These are phyloP conservation scores for Vitis hybrid DNA, from an alignment of 177 flowering plant genomes.

Conservation along the genomic window DNA sequence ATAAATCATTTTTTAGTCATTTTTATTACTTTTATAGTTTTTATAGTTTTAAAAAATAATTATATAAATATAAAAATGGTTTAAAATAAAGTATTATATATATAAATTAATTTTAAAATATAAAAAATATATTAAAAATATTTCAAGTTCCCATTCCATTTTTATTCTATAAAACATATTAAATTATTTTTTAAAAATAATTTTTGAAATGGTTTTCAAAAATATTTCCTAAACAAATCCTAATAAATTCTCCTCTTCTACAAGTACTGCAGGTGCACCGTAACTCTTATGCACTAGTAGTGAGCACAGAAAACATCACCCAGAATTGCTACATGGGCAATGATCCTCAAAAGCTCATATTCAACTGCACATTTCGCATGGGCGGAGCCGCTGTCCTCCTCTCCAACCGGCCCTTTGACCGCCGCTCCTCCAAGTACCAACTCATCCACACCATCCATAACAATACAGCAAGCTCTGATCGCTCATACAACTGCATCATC, in stretches of 20 bases:
- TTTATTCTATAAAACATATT: too few species aligned
- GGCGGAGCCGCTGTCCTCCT: conserved; percentile 45
- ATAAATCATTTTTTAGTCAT: too few species aligned
- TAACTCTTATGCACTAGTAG: conserved; percentile 33
- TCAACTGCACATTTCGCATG: conserved; percentile 43
- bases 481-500: conserved; percentile 22
- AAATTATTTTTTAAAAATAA: too few species aligned
- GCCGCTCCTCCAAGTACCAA: conserved; percentile 36
- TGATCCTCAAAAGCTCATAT: conserved; percentile 35
- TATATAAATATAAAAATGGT: too few species aligned
- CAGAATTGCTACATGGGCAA: conserved; percentile 43
- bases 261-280: conserved; percentile 8
- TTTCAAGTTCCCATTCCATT: too few species aligned
- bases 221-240: neutral
- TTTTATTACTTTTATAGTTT: too few species aligned
- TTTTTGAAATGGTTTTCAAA: neutral
- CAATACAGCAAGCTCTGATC: conserved; percentile 32
- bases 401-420: conserved; percentile 26
- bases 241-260: neutral
- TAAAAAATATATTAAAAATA: too few species aligned
- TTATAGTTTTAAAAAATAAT: too few species aligned
- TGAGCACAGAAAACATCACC: conserved; percentile 42
- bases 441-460: conserved; percentile 41
- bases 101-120: too few species aligned
- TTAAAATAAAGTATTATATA: too few species aligned